A percentile compares a stretch with the other conserved stretches of the same genome.
These are phyloP conservation scores for Phoenix roebelenii DNA, from an alignment of 176 grass and related monocot genomes.

Conservation along the genomic window DNA sequence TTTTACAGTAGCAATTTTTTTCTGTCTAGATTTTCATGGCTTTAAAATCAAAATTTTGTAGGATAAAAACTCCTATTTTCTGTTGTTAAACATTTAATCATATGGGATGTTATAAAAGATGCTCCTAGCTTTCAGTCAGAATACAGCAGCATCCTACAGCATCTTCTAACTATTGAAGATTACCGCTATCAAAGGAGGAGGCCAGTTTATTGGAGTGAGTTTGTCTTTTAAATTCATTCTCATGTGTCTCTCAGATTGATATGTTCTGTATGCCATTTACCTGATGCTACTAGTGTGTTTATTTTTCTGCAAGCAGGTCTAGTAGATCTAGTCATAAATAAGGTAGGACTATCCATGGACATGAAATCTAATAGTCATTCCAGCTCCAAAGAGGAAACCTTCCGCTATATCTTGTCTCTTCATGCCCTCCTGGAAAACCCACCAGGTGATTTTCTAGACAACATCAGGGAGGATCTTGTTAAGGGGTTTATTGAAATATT, in stretches of 20 bases:
- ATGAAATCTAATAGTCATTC: conserved; percentile 37
- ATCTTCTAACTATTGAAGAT: conserved; percentile 54
- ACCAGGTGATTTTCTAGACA: conserved; percentile 66
- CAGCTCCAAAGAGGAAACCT: conserved; percentile 66
- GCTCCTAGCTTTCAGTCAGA: conserved; percentile 56
- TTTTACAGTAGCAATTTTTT: too few relatives aligned
- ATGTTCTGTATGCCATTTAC: neutral
- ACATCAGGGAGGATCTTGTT: conserved; percentile 55
- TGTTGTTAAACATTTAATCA: conserved; percentile 63
- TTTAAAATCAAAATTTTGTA: conserved; percentile 33
- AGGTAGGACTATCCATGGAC: conserved; percentile 29
- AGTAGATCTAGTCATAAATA: conserved; percentile 41
- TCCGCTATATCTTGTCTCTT: conserved; percentile 52
- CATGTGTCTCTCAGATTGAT: conserved; percentile 1
- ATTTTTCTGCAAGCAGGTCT: conserved; percentile 27
- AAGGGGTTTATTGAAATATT: conserved; percentile 54
- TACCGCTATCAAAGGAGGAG: conserved; percentile 73
- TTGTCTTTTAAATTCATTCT: conserved; percentile 6
- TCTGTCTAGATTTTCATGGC: too few relatives aligned
- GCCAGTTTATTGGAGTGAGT: conserved; percentile 58
- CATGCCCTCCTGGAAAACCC: conserved; percentile 78
- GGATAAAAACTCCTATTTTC: conserved; percentile 41
- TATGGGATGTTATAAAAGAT: conserved; percentile 64
- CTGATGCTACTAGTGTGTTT: conserved; percentile 11
- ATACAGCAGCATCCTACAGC: conserved; percentile 55